Percentiles rank a stretch among this genome's conserved stretches.
Conservation (phyloP, 345 rosid species). For the Rhizophora apiculata region DNA sequence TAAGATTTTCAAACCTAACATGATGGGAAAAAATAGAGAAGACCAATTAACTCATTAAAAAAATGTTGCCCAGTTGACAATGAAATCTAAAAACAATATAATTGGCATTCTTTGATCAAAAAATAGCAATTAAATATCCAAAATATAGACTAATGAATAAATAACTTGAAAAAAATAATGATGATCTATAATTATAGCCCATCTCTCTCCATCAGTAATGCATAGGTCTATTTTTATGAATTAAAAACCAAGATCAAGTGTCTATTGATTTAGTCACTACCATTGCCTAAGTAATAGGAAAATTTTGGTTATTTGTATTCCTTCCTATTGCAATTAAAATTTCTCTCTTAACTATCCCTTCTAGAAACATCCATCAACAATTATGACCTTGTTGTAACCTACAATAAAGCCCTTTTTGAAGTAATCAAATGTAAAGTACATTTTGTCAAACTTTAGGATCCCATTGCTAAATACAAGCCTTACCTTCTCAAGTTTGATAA, state of each 20-base stretch:
- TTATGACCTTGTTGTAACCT: not conserved
- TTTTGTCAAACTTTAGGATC: not conserved
- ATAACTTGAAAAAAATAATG: too few species aligned
- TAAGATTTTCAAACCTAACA: too few species aligned
- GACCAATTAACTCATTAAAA: too few species aligned
- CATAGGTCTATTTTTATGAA: not conserved
- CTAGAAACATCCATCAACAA: not conserved
- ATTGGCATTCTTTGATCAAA: too few species aligned
- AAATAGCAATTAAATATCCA: too few species aligned
- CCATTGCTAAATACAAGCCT: not conserved
- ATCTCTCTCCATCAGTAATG: not conserved
- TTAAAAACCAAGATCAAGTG: not conserved
- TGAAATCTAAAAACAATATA: too few species aligned
- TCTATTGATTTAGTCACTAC: not conserved
- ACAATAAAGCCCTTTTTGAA: not conserved
- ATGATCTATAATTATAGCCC: not conserved
- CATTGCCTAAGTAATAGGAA: not conserved
- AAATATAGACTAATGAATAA: too few species aligned
- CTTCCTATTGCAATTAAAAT: not conserved
- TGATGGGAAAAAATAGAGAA: too few species aligned
- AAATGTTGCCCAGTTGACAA: too few species aligned
- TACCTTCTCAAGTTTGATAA: accelerated
- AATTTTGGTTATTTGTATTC: not conserved
- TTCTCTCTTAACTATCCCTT: not conserved
- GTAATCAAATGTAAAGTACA: not conserved